A percentile compares a stretch with the other conserved stretches of the same genome.
Evolutionary conservation across 495 filamentous ascomycete genomes (phyloP).

Genomic region (Hypoxylon intermedium): DNA sequence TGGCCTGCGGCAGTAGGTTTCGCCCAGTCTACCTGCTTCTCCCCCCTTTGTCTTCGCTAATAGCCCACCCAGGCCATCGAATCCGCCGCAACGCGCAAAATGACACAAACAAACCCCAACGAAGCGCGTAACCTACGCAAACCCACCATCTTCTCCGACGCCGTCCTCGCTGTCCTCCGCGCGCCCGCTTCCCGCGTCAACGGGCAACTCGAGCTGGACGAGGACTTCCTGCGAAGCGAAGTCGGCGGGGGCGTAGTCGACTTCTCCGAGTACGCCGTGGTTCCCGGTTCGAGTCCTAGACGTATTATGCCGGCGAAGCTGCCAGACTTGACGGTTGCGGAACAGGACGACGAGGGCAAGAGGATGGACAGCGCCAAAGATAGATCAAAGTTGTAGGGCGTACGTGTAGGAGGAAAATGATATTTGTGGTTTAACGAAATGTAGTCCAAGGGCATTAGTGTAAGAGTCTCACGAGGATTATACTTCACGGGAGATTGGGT

Average conservation of each 20-base stretch:
- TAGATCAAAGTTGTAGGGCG: slow-evolving; percentile 40
- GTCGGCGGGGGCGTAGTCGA: slow-evolving; percentile 65
- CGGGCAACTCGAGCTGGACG: slow-evolving; percentile 76
- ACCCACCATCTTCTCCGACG: slow-evolving; percentile 79
- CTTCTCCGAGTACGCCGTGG: slow-evolving; percentile 75
- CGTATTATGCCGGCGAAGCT: slow-evolving; percentile 80
- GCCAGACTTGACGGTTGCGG: slow-evolving; percentile 73
- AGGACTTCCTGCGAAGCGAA: slow-evolving; percentile 77
- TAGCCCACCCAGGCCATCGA: slow-evolving; percentile 62
- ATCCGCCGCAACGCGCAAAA: slow-evolving; percentile 70
- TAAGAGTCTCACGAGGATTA: too few species aligned
- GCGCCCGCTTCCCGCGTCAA: slow-evolving; percentile 69
- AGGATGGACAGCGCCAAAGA: slow-evolving; percentile 67
- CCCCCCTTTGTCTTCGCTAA: not conserved
- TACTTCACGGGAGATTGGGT: too few species aligned
- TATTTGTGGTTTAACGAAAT: not conserved
- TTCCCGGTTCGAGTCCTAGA: slow-evolving; percentile 68
- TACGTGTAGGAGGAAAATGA: not conserved
- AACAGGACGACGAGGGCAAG: slow-evolving; percentile 83
- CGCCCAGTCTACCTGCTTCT: not conserved
- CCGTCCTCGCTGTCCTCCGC: slow-evolving; percentile 74
- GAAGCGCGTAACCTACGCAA: slow-evolving; percentile 66
- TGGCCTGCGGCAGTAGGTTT: slow-evolving; percentile 79
- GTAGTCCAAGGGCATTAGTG: too few species aligned
- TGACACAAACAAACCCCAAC: slow-evolving; percentile 54